Conservation (phyloP, 169 alveolate genomes). For the Plasmodium vinckei region DNA sequence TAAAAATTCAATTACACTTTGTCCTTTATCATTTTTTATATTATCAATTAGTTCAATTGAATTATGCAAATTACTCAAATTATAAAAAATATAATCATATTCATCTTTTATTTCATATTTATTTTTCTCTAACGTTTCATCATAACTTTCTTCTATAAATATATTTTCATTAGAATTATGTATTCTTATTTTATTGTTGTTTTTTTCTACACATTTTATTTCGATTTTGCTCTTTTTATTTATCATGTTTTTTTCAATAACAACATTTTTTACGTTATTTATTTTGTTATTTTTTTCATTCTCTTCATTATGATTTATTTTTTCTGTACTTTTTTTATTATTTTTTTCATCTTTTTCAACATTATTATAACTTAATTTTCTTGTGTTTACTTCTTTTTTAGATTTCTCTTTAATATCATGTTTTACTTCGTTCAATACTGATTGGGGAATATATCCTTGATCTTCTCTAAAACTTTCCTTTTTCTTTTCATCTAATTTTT, state of each 20-base stretch:
- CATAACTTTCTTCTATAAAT: constrained; percentile 7
- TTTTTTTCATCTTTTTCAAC: not conserved
- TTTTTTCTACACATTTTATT: not conserved
- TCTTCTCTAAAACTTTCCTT: not conserved
- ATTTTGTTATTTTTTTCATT: no score
- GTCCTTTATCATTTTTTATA: constrained; percentile 8
- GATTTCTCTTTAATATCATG: not conserved
- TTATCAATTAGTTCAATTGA: constrained; percentile 14
- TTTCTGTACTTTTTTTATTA: not conserved
- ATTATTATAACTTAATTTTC: not conserved
- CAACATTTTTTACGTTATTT: no score
- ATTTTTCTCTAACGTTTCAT: constrained; percentile 36
- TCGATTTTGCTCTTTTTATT: not conserved
- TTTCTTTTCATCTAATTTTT: not conserved
- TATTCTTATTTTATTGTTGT: not conserved
- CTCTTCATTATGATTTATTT: not conserved
- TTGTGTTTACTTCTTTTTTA: not conserved
- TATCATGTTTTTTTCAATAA: not conserved
- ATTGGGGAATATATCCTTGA: not conserved
- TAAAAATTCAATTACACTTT: constrained; percentile 35
- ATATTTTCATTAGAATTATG: constrained; percentile 9
- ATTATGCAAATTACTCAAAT: not conserved
- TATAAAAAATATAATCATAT: constrained; percentile 57
- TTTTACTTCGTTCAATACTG: not conserved
- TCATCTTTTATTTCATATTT: constrained; percentile 70